A percentile compares a stretch with the other conserved stretches of the same genome.
phyloP scores from a whole-genome alignment of 2,329 filamentous ascomycete genomes.

The Amauroascus niger region DNA sequence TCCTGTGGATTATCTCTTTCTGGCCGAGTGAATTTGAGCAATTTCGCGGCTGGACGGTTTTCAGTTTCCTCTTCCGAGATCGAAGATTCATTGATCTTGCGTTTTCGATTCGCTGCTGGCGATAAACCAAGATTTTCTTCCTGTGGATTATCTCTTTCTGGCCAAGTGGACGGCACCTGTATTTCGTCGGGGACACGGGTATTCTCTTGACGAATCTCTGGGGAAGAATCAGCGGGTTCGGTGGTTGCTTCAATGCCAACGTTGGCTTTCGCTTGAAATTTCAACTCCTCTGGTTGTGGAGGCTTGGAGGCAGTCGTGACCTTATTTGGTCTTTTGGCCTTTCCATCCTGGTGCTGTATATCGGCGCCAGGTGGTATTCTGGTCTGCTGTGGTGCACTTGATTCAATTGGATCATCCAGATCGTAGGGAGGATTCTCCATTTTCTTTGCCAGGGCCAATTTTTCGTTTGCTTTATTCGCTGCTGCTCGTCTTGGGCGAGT shows the following conservation, averaged over 20 bases:
- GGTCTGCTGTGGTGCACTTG: conserved; percentile 7
- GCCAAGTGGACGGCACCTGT: background rate
- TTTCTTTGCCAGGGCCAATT: conserved; percentile 12
- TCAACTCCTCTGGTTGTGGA: background rate
- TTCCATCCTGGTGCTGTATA: background rate
- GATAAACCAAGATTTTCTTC: background rate
- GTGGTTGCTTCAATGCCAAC: background rate
- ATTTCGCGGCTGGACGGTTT: background rate
- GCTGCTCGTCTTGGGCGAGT: conserved; percentile 13
- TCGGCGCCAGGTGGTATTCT: background rate
- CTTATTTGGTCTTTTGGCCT: background rate
- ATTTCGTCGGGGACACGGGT: background rate
- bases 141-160: background rate
- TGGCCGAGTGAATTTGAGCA: too few species aligned
- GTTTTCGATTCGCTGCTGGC: background rate
- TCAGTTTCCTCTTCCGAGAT: background rate
- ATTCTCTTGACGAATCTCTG: background rate
- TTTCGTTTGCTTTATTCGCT: conserved; percentile 15
- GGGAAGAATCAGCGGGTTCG: background rate
- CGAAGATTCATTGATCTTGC: background rate
- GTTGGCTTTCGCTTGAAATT: background rate
- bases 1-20: background rate
- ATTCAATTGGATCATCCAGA: conserved; percentile 18
- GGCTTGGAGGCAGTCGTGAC: too few species aligned
- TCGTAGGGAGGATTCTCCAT: conserved; percentile 12